Evolutionary conservation across 257 asterid species (phyloP), one percentile per base, ranked within the genome.

Genomic region (Solanum acaule): DNA sequence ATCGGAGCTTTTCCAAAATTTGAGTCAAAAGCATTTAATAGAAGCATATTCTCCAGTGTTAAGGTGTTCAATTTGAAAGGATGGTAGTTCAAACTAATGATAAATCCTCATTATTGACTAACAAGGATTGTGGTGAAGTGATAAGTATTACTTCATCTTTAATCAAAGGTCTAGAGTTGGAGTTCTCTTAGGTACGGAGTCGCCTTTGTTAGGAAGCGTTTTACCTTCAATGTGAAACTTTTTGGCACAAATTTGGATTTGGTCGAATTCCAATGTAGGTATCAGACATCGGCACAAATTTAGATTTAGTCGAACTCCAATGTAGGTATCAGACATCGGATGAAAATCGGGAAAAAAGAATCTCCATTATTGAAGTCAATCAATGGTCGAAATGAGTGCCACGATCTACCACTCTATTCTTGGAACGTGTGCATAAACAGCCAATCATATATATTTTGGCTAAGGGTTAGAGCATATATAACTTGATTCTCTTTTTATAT

Each of bases 291-390:
- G 3, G 0, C 23, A 49, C 22, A 1, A 49, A 49, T 49, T 0
- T 0, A 0, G 9, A 49, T 16, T 49, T 16, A 46, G 56, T 46
- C 6, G 1, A 46, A 46, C 56, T 13, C 16, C 2, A 49, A 49
- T 15, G 0, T 5, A 0, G 59, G 0, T 49, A 49, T 15, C 8
- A 49, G 8, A 15, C 1, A 6, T 5, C 22, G 1, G 0, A 49
- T 16, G 18, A 2, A 15, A 6, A 49, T 16, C 23, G 8, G 0
- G 22, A 0, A 49, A 49, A 15, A 49, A 49, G 22, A 46, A 49
- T 71, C 4, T 8, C 18, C 79, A 33, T 33, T 72, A 33, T 72
- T 72, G 79, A 8, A 8, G 6, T n/a, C 84, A 40, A 78, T 42
- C 23, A 15, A 78, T 6, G 63, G 84, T 40, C 8, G 37, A 78